Base-by-base conservation (phyloP, 371 early-diverging fungal species). In the Syncephalastrum racemosum region DNA sequence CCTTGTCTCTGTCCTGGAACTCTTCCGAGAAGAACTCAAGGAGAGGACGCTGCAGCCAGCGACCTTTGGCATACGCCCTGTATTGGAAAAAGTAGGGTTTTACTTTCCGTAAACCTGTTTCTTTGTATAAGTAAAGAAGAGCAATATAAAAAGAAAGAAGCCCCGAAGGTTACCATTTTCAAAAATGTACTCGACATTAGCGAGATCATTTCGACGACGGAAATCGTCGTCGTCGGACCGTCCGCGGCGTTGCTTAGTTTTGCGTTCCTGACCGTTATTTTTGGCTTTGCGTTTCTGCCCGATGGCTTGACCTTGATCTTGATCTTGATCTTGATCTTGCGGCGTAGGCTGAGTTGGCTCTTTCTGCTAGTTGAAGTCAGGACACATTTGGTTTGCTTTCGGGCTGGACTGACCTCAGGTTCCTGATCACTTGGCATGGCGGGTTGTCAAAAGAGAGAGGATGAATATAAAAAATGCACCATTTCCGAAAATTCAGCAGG, bases 21-120 rank as follows among this genome's bases (percentile, higher is more conserved):
- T 98, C 98, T 8, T 67, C 79, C 54, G 68, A 58, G 58, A 95
- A 95, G 13, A 93, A 81, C 19, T 92, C 85, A n/a, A 88, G 66
- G 13, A 98, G 54, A 4, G 74, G 72, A 13, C 81, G 74, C 4
- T 87, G 86, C 13, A 91, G 60, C 98, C 97, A 97, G 13, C 98
- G 84, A n/a, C 90, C 90, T 68, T 97, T 98, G 15, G 93, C 93
- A 67, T 87, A 89, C 0, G 90, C 87, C 50, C 80, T 70, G 71
- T 90, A 95, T 36, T 81, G 71, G 64, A 80, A 94, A 70, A 78
- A 85, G 63, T 96, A 95, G 2, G 97, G 97, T 47, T 75, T 74
- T 4, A 95, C 88, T 59, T 87, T 90, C 54, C 94, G 83, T 18
- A 94, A 60, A 1, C 86, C 91, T 86, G 47, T 13, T 24, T 7